These are phyloP conservation scores for Nothophoma quercina DNA, from an alignment of 2,329 filamentous ascomycete genomes.

Conservation along the genomic window DNA sequence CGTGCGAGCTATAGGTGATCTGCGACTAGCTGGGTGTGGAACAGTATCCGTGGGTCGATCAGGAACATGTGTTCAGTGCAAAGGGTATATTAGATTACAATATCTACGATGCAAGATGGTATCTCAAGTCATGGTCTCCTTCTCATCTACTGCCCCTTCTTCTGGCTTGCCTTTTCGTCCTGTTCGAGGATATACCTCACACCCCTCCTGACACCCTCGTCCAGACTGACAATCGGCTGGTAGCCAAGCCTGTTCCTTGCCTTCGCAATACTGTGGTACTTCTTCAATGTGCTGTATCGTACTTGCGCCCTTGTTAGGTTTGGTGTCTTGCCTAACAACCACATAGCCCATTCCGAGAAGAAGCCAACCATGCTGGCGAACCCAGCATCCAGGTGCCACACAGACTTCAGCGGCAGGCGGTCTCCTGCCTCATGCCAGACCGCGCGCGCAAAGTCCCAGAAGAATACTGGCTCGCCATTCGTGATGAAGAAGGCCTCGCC, in stretches of 20 bases:
- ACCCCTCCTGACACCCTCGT: slow-evolving; percentile 65
- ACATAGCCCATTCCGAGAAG: slow-evolving; percentile 56
- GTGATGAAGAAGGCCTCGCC: slow-evolving; percentile 62
- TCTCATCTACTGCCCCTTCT: slow-evolving; percentile 44
- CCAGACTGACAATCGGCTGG: slow-evolving; percentile 69
- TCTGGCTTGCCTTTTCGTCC: slow-evolving; percentile 40
- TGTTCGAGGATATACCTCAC: slow-evolving; percentile 52
- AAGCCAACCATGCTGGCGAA: slow-evolving; percentile 53
- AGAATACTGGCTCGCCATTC: slow-evolving; percentile 59
- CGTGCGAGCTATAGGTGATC: slow-evolving; percentile 9
- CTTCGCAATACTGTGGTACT: slow-evolving; percentile 81
- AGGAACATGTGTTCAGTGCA: not conserved
- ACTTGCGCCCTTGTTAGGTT: slow-evolving; percentile 59
- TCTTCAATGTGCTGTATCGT: slow-evolving; percentile 74
- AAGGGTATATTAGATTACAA: slow-evolving; percentile 23
- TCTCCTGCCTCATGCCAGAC: slow-evolving; percentile 57
- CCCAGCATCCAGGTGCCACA: slow-evolving; percentile 55
- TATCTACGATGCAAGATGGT: slow-evolving; percentile 13
- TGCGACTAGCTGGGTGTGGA: slow-evolving; percentile 10
- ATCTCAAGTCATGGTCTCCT: not conserved
- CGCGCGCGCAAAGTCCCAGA: slow-evolving; percentile 59
- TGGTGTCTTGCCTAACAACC: slow-evolving; percentile 54
- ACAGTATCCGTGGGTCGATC: not conserved
- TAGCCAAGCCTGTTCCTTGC: slow-evolving; percentile 76
- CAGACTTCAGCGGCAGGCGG: slow-evolving; percentile 44